Evolutionary conservation across 2,329 filamentous ascomycete genomes (phyloP), one percentile per base, ranked within the genome.

Genomic region (Fusarium tjaetaba): DNA sequence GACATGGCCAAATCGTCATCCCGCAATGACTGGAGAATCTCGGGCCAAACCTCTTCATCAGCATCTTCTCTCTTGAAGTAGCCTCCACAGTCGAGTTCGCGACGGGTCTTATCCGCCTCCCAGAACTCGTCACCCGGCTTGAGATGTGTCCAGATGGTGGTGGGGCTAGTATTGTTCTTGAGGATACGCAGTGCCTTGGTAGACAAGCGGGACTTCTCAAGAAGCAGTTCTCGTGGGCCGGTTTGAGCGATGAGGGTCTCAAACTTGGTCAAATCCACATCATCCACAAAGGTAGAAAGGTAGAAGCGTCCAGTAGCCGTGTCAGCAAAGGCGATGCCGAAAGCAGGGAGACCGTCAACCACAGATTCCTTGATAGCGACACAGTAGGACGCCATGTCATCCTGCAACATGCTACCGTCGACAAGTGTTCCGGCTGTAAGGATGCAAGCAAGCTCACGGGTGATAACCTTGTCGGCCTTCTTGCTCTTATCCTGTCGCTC

Each of bases 311-410:
- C 96, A 1, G 96, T 99, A 4, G 96, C 95, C 13, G 96, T 96
- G 80, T 99, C 96, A 16, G 97, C 94, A 82, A 98, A 98, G 0
- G 95, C 92, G 58, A 99, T 91, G 14, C 96, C 96, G 80, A 99
- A 99, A 0, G 91, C 90, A 10, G 96, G 95, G 34, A 91, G 86
- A 60, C 91, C 93, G 70, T 96, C 90, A 3, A 90, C 85, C 16
- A 93, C 86, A 2, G 90, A 89, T 80, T 96, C 93, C 81, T 99
- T 99, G 84, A 99, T 96, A 4, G 96, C 93, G 60, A 96, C 94
- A 80, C 96, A 99, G 82, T 94, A 98, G 0, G 95, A 97, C 4
- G 96, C 94, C 92, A 97, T 97, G 81, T 99, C 96, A 79, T 97
- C 94, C 81, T 98, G 96, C 45, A 99, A 89, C 96, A 99, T 99